Conservation (phyloP, 2,329 filamentous ascomycete genomes). For the Sclerotinia trifoliorum region DNA sequence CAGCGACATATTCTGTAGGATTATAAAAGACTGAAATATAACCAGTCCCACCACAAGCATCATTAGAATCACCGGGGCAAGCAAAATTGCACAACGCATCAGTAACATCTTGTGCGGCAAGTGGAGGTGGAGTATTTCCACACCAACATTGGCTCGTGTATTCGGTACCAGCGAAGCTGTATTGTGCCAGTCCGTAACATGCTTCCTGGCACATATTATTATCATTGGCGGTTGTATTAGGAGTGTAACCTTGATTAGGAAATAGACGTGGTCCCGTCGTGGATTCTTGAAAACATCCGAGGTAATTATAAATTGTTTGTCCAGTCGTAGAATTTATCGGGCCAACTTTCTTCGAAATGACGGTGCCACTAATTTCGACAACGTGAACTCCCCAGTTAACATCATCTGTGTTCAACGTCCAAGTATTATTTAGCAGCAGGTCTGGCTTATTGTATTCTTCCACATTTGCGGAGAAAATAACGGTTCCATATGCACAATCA, state of each 20-base stretch:
- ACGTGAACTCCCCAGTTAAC: conserved; percentile 41
- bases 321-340: conserved; percentile 22
- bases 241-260: conserved; percentile 33
- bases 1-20: conserved; percentile 29
- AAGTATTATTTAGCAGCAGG: conserved; percentile 34
- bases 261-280: conserved; percentile 37
- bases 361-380: conserved; percentile 33
- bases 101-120: conserved; percentile 27
- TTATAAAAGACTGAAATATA: conserved; percentile 33
- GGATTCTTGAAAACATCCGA: conserved; percentile 40
- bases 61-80: conserved; percentile 23
- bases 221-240: conserved; percentile 31
- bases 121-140: conserved; percentile 38
- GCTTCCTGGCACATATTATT: conserved; percentile 41
- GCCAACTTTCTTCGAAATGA: conserved; percentile 22
- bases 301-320: conserved; percentile 34
- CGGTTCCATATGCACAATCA: conserved; percentile 37
- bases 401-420: conserved; percentile 44
- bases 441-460: conserved; percentile 33
- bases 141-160: conserved; percentile 37
- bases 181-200: conserved; percentile 33
- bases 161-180: conserved; percentile 40
- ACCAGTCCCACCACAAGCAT: conserved; percentile 28
- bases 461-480: conserved; percentile 34
- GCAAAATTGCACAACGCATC: conserved; percentile 31